Base-by-base conservation (phyloP, 768 basidiomycete genomes). In the Trametes cingulata region DNA sequence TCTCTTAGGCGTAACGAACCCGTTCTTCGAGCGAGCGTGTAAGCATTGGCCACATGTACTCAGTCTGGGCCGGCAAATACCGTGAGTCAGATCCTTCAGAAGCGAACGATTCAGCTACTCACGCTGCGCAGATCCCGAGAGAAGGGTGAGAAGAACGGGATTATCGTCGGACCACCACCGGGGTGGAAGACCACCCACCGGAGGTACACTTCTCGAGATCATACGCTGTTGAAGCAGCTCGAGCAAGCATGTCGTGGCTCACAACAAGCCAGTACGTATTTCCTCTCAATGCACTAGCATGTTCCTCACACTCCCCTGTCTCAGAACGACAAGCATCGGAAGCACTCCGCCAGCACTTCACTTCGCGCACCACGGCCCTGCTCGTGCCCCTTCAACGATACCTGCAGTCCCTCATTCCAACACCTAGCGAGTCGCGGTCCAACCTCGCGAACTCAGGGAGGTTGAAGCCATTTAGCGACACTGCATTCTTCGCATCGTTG, bases 341-440 rank as follows among this genome's bases (percentile, higher is more conserved):
- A 52, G 80, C 75, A 54, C 77, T 96, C 13, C 85, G 92, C 22
- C 79, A 85, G 46, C 93, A 98, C 69, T 93, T 98, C 71, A 85
- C 85, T 53, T 84, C 89, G 40, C 82, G 95, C 45, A 93, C 96
- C 1, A 90, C 88, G 19, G 88, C 88, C 54, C 80, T 98, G 61
- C 83, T 98, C 20, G 87, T 91, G 2, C 96, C 96, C 0, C 81
- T 98, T 5, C 88, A 95, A 66, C 85, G 95, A 64, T 98, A 98
- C 77, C 85, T 98, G 41, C 89, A 91, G 60, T 88, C 88, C 1
- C 81, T 95, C 48, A 92, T 95, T 71, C 91, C 92, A 58, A 81
- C 85, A 19, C 87, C 85, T 6, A 73, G 77, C 8, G 85, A 86
- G 65, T 67, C 70, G 0, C 65, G 61, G 2, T 62, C 65, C n/a